Base-by-base conservation (phyloP, 2,329 filamentous ascomycete species). In the Calonectria hawksworthii region DNA sequence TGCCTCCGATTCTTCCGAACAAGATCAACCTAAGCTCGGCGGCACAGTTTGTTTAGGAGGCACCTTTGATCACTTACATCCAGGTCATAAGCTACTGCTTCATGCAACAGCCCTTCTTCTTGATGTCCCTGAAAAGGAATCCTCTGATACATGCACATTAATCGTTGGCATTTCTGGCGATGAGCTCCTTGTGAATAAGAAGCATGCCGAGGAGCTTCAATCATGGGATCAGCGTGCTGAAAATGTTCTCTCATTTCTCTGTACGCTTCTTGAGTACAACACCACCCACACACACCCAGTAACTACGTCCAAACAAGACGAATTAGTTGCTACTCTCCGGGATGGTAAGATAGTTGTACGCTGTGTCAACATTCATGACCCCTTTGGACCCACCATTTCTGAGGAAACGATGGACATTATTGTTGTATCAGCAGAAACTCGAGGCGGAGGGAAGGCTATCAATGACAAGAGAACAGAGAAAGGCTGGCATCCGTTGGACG, bases 51-150 rank as follows among this genome's bases (percentile, higher is more conserved):
- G 94, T 68, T 91, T 99, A 16, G 97, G 96, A 36, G 97, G 97
- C 13, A 99, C 97, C 0, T 99, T 99, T 85, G 97, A 99, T 84
- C 96, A 99, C 85, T 90, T 99, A 28, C 97, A 99, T 83, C 93
- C 95, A 5, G 97, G 97, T 8, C 97, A 99, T 87, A 99, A 99
- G 86, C 89, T 99, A n/a, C 90, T 99, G 26, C 91, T 99, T 26
- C 96, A 96, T n/a, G 96, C 96, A 75, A 95, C 94, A 0, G 91
- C 93, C 0, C 91, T 98, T 71, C 89, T 95, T 21, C 89, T 94
- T 72, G 90, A 91, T 73, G 88, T 91, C 0, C 87, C 88, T 0
- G 78, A 85, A 52, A 80, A 85, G 38, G 79, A 82, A 38, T 81
- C 86, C 0, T 81, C 82, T 1, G 77, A 82, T 36, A 86, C 88